A percentile compares a stretch with the other conserved stretches of the same genome.
These are phyloP conservation scores for Medicago ruthenica DNA, from an alignment of 306 rosid species.

Conservation along the genomic window DNA sequence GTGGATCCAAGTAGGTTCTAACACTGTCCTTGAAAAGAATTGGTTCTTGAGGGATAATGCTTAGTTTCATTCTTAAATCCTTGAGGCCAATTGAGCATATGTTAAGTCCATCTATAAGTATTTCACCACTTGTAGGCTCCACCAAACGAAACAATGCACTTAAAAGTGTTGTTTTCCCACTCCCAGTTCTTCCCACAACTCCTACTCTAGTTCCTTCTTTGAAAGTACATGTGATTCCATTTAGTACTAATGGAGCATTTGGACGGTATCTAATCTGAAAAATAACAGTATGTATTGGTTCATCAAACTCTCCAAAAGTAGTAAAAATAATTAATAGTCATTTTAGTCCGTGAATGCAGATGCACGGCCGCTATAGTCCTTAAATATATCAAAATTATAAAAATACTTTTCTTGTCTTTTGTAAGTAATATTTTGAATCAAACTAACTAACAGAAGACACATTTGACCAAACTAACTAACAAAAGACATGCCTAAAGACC, in stretches of 20 bases:
- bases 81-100: constrained; percentile 73
- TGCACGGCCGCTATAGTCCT: no score
- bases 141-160: constrained; percentile 83
- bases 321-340: no score
- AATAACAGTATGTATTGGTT: no score
- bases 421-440: no score
- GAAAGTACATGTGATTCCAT: constrained; percentile 73
- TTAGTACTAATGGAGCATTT: constrained; percentile 67
- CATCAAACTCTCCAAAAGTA: no score
- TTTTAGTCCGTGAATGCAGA: no score
- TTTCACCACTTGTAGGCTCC: constrained; percentile 64
- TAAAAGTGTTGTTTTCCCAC: constrained; percentile 75
- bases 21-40: constrained; percentile 78
- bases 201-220: constrained; percentile 72
- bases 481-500: no score
- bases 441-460: no score
- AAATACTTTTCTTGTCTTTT: no score
- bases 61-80: constrained; percentile 74
- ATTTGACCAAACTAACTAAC: no score
- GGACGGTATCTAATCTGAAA: constrained; percentile 68
- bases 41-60: constrained; percentile 89
- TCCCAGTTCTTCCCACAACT: constrained; percentile 88
- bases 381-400: no score
- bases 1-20: constrained; percentile 51
- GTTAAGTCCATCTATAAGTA: constrained; percentile 63